phyloP scores from a whole-genome alignment of 257 asterid genomes.

The Eustoma russellianum region DNA sequence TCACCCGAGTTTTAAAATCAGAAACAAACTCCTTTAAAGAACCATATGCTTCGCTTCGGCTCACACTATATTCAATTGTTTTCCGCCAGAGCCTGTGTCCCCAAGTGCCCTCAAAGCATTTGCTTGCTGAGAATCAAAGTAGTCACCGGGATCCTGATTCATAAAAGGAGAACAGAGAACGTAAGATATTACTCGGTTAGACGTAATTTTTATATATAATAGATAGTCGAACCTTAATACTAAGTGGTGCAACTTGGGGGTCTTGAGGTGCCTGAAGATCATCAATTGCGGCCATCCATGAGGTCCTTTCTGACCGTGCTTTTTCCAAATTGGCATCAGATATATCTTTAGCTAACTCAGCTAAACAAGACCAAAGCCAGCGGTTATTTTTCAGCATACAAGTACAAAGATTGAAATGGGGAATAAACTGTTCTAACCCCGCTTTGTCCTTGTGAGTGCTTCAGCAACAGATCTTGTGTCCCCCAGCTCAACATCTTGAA shows the following conservation, averaged over 20 bases:
- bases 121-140: slow-evolving; percentile 89
- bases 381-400: neutral
- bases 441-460: slow-evolving; percentile 70
- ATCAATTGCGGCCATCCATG: slow-evolving; percentile 74
- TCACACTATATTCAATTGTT: slow-evolving; percentile 39
- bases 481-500: slow-evolving; percentile 63
- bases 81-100: slow-evolving; percentile 49
- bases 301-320: slow-evolving; percentile 47
- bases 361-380: slow-evolving; percentile 28
- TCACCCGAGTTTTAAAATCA: slow-evolving; percentile 47
- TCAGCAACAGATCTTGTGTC: slow-evolving; percentile 91
- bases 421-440: slow-evolving; percentile 38
- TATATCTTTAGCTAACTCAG: slow-evolving; percentile 54
- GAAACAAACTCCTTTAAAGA: slow-evolving; percentile 38
- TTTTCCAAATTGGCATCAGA: slow-evolving; percentile 41
- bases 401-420: neutral
- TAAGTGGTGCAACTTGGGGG: slow-evolving; percentile 81
- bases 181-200: slow-evolving; percentile 15
- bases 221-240: slow-evolving; percentile 62
- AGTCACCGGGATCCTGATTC: slow-evolving; percentile 93
- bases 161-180: slow-evolving; percentile 9
- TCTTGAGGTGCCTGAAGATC: slow-evolving; percentile 93
- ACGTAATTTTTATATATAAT: slow-evolving; percentile 1
- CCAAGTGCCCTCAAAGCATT: slow-evolving; percentile 70
- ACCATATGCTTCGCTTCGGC: slow-evolving; percentile 55